Conservation (phyloP, 306 rosid genomes). For the Lagenaria siceraria region DNA sequence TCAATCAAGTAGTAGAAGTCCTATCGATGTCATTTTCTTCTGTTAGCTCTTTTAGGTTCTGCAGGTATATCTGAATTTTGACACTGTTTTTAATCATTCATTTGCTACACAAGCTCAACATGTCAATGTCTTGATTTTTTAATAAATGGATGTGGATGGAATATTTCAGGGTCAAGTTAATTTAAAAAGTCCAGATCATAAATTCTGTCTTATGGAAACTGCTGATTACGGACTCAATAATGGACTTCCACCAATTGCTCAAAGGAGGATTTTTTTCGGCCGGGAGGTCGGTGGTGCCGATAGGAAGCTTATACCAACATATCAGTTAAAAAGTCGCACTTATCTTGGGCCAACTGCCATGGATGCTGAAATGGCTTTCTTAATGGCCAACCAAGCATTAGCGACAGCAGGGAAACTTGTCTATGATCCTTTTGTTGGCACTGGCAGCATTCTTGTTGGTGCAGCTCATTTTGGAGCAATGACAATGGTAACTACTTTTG, state of each 20-base stretch:
- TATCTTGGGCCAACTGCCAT: slow-evolving; percentile 99
- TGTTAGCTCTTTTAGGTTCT: neutral
- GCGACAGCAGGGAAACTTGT: slow-evolving; percentile 69
- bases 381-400: slow-evolving; percentile 94
- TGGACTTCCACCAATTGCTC: slow-evolving; percentile 78
- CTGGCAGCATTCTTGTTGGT: slow-evolving; percentile 84
- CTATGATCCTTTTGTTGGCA: slow-evolving; percentile 90
- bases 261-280: slow-evolving; percentile 75
- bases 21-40: neutral
- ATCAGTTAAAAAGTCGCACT: slow-evolving; percentile 78
- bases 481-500: slow-evolving; percentile 58
- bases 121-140: neutral
- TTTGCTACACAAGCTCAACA: neutral
- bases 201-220: slow-evolving; percentile 76
- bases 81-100: neutral
- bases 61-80: neutral
- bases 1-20: neutral
- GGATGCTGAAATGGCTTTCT: slow-evolving; percentile 96
- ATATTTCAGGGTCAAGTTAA: slow-evolving; percentile 63
- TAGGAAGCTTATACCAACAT: slow-evolving; percentile 85
- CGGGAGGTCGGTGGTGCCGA: slow-evolving; percentile 85
- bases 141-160: neutral
- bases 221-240: slow-evolving; percentile 67
- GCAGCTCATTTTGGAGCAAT: slow-evolving; percentile 96
- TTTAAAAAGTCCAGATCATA: slow-evolving; percentile 74